These are phyloP conservation scores for Mimosa pudica DNA, from an alignment of 306 rosid species.

Conservation along the genomic window DNA sequence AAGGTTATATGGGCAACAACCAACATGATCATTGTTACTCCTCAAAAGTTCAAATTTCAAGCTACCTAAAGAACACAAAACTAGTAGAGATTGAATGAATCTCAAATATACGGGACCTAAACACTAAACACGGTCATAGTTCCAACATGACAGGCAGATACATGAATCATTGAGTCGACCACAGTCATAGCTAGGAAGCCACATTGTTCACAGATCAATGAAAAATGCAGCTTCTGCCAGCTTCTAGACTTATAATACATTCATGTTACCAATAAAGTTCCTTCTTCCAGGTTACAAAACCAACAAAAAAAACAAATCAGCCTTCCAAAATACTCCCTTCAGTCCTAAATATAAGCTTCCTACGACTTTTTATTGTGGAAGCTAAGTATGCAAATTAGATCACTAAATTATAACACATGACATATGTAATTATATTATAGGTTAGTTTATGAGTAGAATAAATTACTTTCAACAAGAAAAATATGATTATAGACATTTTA, in stretches of 20 bases:
- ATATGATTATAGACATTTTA: too few relatives aligned
- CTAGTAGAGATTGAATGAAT: not conserved
- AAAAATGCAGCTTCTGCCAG: not conserved
- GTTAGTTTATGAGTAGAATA: too few relatives aligned
- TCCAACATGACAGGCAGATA: not conserved
- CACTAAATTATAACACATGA: too few relatives aligned
- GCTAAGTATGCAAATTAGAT: too few relatives aligned
- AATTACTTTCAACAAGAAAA: too few relatives aligned
- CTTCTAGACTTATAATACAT: not conserved
- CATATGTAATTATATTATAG: too few relatives aligned
- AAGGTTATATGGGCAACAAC: not conserved
- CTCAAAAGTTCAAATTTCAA: not conserved
- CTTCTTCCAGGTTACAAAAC: not conserved
- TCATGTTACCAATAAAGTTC: not conserved
- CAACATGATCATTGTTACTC: not conserved
- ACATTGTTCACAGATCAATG: not conserved
- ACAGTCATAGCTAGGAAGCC: not conserved
- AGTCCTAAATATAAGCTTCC: too few relatives aligned
- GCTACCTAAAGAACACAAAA: not conserved
- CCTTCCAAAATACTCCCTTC: not conserved
- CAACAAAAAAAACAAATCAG: not conserved
- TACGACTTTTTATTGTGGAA: too few relatives aligned
- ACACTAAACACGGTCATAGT: not conserved
- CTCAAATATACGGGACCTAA: not conserved
- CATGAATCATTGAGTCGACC: not conserved